Evolutionary conservation across 2,329 filamentous ascomycete species (phyloP), one percentile per base, ranked within the genome.

Genomic region (Teratosphaeriaceae sp.): DNA sequence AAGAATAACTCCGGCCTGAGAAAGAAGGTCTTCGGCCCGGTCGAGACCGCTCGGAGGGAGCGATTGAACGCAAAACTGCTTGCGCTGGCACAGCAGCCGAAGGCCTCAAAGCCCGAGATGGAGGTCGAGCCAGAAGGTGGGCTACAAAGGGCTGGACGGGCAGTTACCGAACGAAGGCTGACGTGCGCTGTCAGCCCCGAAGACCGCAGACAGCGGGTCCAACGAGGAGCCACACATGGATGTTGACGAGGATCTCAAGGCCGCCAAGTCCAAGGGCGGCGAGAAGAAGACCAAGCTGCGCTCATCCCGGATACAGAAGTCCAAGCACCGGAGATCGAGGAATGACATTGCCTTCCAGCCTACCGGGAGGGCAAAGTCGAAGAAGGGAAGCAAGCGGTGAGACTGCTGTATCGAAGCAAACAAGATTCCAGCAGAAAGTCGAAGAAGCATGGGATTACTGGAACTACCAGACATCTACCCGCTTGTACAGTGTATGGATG

Each of bases 31-130:
- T 96, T 94, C 67, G 86, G 84, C 1, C 90, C 90, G 13, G 80
- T 82, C 43, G 87, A 90, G 64, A 71, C 76, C 56, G 88, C 85
- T 35, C 79, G 90, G 55, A 83, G 82, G 41, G 83, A 89, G 66
- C 82, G 90, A 53, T 78, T 96, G 26, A 88, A 87, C 29, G 84
- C 85, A 48, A 95, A 92, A 68, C 74, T 96, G 47, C 74, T 89
- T 59, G 88, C 89, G 63, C 65, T 94, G 55, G 85, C 84, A 36
- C 75, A 82, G 44, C 81, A 88, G 60, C 82, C 86, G 47, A 88
- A 85, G 64, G 81, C 85, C 38, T 60, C 61, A 42, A 61, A 54
- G 47, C 64, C 66, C 43, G 64, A 71, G 33, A 70, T 74, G 54
- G 68, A 73, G 31, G 68, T 71, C 38, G 63, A 69, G 18, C n/a